Evolutionary conservation across 768 basidiomycete genomes (phyloP).

Genomic region (Podaxis rugospora): DNA sequence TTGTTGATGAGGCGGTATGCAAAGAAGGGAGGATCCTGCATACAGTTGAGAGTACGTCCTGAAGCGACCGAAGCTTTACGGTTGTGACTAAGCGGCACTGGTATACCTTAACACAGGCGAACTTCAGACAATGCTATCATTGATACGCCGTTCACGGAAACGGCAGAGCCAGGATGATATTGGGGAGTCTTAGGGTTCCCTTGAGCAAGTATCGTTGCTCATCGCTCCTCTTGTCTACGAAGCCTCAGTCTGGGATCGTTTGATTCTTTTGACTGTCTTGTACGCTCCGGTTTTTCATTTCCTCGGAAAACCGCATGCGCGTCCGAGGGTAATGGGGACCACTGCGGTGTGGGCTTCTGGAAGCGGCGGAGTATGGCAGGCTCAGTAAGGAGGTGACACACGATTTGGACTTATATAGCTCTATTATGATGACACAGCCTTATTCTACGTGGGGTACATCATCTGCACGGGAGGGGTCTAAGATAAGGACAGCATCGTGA

Average conservation of each 20-base stretch:
- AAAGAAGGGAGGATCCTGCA: neutral
- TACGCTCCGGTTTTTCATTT: neutral
- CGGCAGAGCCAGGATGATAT: neutral
- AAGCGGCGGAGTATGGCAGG: neutral
- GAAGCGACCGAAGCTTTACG: neutral
- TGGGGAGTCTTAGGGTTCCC: neutral
- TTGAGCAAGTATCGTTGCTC: neutral
- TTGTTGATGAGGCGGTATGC: neutral
- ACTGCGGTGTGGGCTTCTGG: neutral
- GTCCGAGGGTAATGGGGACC: neutral
- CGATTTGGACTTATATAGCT: neutral
- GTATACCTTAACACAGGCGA: neutral
- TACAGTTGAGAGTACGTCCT: constrained; percentile 1
- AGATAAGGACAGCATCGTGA: neutral
- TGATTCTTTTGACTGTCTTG: neutral
- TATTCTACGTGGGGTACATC: neutral
- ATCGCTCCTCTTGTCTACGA: neutral
- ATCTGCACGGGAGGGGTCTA: neutral
- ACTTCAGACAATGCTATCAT: constrained; percentile 2
- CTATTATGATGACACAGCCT: neutral
- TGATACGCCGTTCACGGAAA: neutral
- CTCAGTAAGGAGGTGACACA: neutral
- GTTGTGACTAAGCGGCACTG: neutral
- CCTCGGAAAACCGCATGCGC: neutral
- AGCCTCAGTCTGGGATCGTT: neutral